phyloP scores from a whole-genome alignment of 805 yeast species.

The Yarrowia sp. region DNA sequence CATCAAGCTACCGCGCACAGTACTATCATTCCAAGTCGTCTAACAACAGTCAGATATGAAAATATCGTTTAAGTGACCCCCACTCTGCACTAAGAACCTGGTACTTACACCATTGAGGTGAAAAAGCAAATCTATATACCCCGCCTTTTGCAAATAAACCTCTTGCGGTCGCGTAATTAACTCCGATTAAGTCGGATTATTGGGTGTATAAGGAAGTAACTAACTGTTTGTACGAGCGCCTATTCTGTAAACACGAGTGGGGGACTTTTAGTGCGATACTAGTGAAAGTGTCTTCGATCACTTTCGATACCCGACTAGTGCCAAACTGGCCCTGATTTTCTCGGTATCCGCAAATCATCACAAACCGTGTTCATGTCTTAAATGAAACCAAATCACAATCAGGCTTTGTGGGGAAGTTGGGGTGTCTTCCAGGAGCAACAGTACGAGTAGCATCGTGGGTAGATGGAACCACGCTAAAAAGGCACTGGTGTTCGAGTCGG shows the following conservation, averaged over 20 bases:
- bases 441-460: too few species aligned
- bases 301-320: background rate
- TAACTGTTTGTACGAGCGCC: too few species aligned
- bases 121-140: background rate
- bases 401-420: constrained; percentile 23
- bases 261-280: too few species aligned
- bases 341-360: constrained; percentile 3
- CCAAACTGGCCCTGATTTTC: background rate
- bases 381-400: background rate
- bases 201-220: too few species aligned
- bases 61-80: background rate
- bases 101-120: background rate
- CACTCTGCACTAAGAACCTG: background rate
- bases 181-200: background rate
- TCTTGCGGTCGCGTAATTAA: background rate
- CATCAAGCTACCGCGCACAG: too few species aligned
- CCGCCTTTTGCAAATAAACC: background rate
- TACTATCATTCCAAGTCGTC: too few species aligned
- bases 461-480: too few species aligned
- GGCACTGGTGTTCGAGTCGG: too few species aligned
- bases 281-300: too few species aligned
- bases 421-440: background rate
- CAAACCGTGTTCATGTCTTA: constrained; percentile 4
- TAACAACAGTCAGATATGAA: background rate
- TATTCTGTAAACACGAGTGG: too few species aligned